Percentiles rank a stretch among this genome's conserved stretches.
phyloP scores from a whole-genome alignment of 257 asterid species.

The Solanum appendiculatum region DNA sequence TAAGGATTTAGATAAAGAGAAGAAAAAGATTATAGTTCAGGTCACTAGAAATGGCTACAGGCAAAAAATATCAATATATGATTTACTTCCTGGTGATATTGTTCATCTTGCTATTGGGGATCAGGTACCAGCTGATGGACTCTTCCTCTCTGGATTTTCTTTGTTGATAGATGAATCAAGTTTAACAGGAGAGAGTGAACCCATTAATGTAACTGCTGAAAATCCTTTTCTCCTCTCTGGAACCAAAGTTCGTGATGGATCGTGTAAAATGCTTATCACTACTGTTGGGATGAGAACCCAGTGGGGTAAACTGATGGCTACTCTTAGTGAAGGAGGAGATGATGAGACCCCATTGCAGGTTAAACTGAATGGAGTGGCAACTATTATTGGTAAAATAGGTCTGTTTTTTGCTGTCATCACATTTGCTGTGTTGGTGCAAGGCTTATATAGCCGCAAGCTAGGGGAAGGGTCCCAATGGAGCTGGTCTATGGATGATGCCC shows the following conservation, averaged over 20 bases:
- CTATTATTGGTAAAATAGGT: constrained; percentile 81
- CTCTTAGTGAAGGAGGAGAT: constrained; percentile 86
- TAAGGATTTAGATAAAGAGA: constrained; percentile 85
- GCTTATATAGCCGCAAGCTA: constrained; percentile 46
- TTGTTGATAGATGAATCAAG: constrained; percentile 72
- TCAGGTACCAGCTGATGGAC: constrained; percentile 94
- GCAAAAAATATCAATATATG: constrained; percentile 72
- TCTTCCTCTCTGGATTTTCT: constrained; percentile 67
- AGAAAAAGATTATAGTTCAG: constrained; percentile 72
- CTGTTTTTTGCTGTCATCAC: constrained; percentile 82
- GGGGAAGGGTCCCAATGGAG: constrained; percentile 41
- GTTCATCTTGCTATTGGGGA: constrained; percentile 86
- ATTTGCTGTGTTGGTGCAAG: constrained; percentile 78
- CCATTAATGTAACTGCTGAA: constrained; percentile 48
- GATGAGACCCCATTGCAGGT: constrained; percentile 94
- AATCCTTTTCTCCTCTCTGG: constrained; percentile 86
- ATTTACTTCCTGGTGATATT: constrained; percentile 75
- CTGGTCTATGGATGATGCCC: constrained; percentile 71
- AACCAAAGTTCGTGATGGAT: constrained; percentile 86
- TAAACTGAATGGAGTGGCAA: constrained; percentile 82
- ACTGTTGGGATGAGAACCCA: constrained; percentile 95
- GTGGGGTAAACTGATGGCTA: constrained; percentile 93
- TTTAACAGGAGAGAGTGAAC: constrained; percentile 89
- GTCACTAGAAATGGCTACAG: constrained; percentile 78
- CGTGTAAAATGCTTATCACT: constrained; percentile 82